Percentiles rank a stretch among this genome's conserved stretches.
These are phyloP conservation scores for Colletotrichum cereale DNA, from an alignment of 2,329 filamentous ascomycete genomes.

Conservation along the genomic window DNA sequence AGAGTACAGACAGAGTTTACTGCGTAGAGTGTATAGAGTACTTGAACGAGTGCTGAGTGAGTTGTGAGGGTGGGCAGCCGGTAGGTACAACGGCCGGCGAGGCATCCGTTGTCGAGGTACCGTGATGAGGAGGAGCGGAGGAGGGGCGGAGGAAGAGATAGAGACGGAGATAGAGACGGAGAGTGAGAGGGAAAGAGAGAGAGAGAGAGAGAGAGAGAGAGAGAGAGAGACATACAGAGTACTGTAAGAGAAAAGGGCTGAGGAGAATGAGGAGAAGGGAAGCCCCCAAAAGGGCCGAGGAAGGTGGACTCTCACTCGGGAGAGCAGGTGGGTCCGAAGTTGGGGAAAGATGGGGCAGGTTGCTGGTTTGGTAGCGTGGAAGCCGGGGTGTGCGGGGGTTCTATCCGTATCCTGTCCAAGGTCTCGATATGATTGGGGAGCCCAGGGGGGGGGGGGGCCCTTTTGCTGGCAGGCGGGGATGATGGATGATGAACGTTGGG, in stretches of 20 bases:
- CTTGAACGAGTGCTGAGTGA: not conserved
- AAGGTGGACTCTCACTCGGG: slow-evolving; percentile 6
- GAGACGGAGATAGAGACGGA: slow-evolving; percentile 5
- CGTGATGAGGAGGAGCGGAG: not conserved
- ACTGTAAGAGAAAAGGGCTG: too few species aligned
- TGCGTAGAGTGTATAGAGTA: too few species aligned
- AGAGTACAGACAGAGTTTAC: too few species aligned
- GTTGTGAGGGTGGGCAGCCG: not conserved
- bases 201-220: too few species aligned
- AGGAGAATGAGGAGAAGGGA: slow-evolving; percentile 28
- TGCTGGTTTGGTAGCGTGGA: slow-evolving; percentile 34
- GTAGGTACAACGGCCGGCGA: not conserved
- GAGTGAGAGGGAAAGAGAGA: too few species aligned
- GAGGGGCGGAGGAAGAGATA: not conserved
- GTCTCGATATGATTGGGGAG: slow-evolving; percentile 32
- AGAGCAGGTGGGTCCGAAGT: slow-evolving; percentile 28
- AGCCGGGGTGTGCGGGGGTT: slow-evolving; percentile 30
- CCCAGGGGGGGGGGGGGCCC: not conserved
- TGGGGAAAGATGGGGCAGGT: slow-evolving; percentile 40
- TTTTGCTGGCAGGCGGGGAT: slow-evolving; percentile 27
- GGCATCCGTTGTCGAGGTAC: not conserved
- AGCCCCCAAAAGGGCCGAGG: slow-evolving; percentile 21
- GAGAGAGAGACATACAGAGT: too few species aligned
- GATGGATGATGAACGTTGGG: not conserved
- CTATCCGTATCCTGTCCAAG: slow-evolving; percentile 14